These are phyloP conservation scores for Potentilla sterilis DNA, from an alignment of 306 rosid species.

Conservation along the genomic window DNA sequence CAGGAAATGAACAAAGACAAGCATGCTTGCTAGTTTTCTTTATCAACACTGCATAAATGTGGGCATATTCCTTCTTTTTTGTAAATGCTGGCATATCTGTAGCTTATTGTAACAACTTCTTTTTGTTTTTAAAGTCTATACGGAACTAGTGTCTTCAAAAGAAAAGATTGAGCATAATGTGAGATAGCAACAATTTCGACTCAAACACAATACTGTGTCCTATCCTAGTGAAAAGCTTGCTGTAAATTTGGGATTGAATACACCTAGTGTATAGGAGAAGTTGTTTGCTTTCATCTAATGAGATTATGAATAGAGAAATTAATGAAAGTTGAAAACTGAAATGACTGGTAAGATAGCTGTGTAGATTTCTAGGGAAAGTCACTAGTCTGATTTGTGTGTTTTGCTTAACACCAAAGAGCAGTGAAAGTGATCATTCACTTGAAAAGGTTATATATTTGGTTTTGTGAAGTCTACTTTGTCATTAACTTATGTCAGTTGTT, in stretches of 20 bases:
- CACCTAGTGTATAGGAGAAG: not conserved
- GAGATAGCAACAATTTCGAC: not conserved
- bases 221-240: not conserved
- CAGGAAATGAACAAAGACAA: not conserved
- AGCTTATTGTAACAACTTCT: not conserved
- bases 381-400: not conserved
- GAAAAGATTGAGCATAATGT: not conserved
- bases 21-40: not conserved
- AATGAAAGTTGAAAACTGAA: not conserved
- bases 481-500: not conserved
- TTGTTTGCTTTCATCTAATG: not conserved
- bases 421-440: not conserved
- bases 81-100: not conserved
- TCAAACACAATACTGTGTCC: not conserved
- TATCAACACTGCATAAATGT: not conserved
- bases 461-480: not conserved
- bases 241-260: not conserved
- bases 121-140: not conserved
- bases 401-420: not conserved
- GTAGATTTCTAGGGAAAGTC: not conserved
- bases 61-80: not conserved
- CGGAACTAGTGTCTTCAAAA: not conserved
- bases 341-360: not conserved
- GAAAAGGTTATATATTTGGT: not conserved
- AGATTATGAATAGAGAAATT: not conserved